Percentiles rank a stretch among this genome's conserved stretches.
These are phyloP conservation scores for Penicillium lagena DNA, from an alignment of 495 filamentous ascomycete species.

Conservation along the genomic window DNA sequence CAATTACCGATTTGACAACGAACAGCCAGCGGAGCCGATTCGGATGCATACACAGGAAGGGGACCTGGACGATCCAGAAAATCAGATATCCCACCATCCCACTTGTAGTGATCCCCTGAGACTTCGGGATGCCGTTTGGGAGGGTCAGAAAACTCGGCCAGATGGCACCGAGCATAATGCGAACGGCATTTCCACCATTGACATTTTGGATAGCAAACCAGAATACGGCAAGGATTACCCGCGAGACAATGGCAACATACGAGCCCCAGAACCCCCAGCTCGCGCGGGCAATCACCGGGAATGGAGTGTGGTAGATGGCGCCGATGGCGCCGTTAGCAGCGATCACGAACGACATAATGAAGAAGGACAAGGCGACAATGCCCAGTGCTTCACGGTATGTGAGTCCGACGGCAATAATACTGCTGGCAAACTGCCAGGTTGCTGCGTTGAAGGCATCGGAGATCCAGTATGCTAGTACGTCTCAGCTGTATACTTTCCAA, in stretches of 20 bases:
- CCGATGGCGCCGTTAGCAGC: slow-evolving; percentile 58
- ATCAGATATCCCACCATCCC: slow-evolving; percentile 60
- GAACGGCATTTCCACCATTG: slow-evolving; percentile 59
- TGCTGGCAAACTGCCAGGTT: slow-evolving; percentile 56
- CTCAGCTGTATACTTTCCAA: background rate
- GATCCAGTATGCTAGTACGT: slow-evolving; percentile 52
- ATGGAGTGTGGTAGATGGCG: slow-evolving; percentile 57
- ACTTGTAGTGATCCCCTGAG: slow-evolving; percentile 57
- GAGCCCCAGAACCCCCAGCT: slow-evolving; percentile 65
- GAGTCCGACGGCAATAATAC: slow-evolving; percentile 57
- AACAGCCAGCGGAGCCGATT: slow-evolving; percentile 42
- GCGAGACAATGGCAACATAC: slow-evolving; percentile 60
- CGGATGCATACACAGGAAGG: slow-evolving; percentile 41
- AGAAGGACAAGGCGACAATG: slow-evolving; percentile 55
- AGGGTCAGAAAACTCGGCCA: slow-evolving; percentile 56
- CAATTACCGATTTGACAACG: slow-evolving; percentile 35
- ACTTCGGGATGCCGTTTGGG: slow-evolving; percentile 46
- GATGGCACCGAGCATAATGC: slow-evolving; percentile 62
- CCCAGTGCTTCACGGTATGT: slow-evolving; percentile 55
- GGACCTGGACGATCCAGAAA: slow-evolving; percentile 43
- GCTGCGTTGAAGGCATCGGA: slow-evolving; percentile 56
- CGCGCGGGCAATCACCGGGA: slow-evolving; percentile 60
- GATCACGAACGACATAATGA: slow-evolving; percentile 57
- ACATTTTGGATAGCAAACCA: slow-evolving; percentile 68
- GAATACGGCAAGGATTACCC: slow-evolving; percentile 63